phyloP scores from a whole-genome alignment of 331 rosid genomes.

The Malus hybrid region DNA sequence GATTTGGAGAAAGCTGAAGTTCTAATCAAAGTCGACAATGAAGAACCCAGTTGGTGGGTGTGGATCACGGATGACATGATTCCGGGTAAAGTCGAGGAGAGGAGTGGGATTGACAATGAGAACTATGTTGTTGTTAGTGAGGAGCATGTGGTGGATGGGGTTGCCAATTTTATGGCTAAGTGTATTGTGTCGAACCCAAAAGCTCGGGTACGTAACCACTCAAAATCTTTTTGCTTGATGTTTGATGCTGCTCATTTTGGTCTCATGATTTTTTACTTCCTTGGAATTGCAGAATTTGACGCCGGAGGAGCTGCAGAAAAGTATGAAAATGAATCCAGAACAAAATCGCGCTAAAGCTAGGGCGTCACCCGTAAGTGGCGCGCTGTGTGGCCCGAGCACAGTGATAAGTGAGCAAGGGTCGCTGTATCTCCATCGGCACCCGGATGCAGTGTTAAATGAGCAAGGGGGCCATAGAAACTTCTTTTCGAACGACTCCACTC shows the following conservation, averaged over 20 bases:
- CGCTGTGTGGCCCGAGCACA: too few species aligned
- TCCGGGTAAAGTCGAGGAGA: conserved; percentile 59
- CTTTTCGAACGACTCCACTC: too few species aligned
- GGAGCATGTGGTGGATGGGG: conserved; percentile 91
- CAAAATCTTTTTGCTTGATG: neutral
- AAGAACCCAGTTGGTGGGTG: conserved; percentile 91
- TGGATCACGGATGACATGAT: conserved; percentile 78
- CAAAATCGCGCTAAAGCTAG: too few species aligned
- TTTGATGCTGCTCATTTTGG: neutral
- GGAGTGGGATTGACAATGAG: conserved; percentile 80
- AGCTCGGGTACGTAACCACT: conserved; percentile 39
- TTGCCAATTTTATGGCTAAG: conserved; percentile 85
- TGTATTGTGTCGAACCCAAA: conserved; percentile 85
- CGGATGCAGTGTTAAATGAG: too few species aligned
- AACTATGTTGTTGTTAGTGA: conserved; percentile 67
- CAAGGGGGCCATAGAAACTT: too few species aligned
- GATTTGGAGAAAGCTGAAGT: conserved; percentile 67
- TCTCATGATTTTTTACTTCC: conserved; percentile 14
- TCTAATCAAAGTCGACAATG: conserved; percentile 56
- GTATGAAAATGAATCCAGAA: too few species aligned
- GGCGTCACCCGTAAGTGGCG: too few species aligned
- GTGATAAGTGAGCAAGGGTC: too few species aligned
- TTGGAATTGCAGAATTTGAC: conserved; percentile 61
- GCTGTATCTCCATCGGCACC: too few species aligned
- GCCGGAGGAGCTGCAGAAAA: conserved; percentile 80